Evolutionary conservation across 108 stramenopile genomes (phyloP).

Genomic region (Discostella stelligeroides): DNA sequence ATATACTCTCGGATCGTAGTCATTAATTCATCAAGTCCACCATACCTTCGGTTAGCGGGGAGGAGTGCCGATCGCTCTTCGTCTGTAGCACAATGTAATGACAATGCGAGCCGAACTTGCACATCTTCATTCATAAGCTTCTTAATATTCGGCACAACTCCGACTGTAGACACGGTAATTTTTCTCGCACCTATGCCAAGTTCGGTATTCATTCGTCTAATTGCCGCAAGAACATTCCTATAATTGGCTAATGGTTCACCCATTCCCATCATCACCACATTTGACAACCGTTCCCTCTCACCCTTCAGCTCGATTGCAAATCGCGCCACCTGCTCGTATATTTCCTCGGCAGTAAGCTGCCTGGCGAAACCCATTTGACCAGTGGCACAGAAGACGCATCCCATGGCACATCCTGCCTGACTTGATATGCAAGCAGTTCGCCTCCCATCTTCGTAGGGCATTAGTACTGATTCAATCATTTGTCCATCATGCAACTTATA

Average conservation of each 20-base stretch:
- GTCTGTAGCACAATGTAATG: constrained; percentile 90
- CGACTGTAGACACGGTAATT: constrained; percentile 95
- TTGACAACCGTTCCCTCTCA: constrained; percentile 73
- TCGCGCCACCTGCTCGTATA: constrained; percentile 88
- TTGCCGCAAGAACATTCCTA: constrained; percentile 86
- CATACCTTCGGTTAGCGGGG: constrained; percentile 91
- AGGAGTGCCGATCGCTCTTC: constrained; percentile 86
- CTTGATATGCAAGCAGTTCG: constrained; percentile 95
- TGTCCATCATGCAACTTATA: constrained; percentile 89
- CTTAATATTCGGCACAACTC: constrained; percentile 81
- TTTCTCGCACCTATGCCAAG: constrained; percentile 92
- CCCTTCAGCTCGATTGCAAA: constrained; percentile 71
- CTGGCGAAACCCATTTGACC: constrained; percentile 98
- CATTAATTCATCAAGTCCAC: constrained; percentile 89
- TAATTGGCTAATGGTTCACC: constrained; percentile 95
- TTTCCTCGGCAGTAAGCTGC: constrained; percentile 90
- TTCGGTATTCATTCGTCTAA: constrained; percentile 84
- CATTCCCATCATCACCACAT: constrained; percentile 98
- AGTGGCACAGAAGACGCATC: constrained; percentile 70
- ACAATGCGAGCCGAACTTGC: constrained; percentile 87
- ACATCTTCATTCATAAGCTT: constrained; percentile 64
- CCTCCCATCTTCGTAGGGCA: constrained; percentile 96
- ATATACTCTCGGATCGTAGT: constrained; percentile 79
- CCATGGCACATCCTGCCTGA: constrained; percentile 98
- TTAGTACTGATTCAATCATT: constrained; percentile 95